Evolutionary conservation across 192 early-diverging fungal species (phyloP), one percentile per base, ranked within the genome.

Genomic region (Chytriomyces sp.): DNA sequence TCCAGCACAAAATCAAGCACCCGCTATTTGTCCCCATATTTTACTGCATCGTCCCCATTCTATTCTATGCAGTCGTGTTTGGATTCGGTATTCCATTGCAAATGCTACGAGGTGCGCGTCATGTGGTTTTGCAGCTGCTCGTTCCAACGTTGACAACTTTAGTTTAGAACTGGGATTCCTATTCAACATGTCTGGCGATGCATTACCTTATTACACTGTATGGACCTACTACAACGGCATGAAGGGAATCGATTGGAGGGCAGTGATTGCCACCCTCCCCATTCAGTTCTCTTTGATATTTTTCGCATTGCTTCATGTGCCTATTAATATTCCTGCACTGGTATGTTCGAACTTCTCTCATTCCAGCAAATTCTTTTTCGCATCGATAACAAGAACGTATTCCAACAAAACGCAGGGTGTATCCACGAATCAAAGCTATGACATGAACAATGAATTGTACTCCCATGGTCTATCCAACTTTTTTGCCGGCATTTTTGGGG

Each of bases 301-400:
- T 74, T 98, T 98, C 84, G 95, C 95, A 63, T 91, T 99, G 63
- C 82, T 99, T 28, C 96, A 99, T 82, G 97, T 99, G 6, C 96
- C 97, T 5, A 97, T 99, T 78, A 99, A 98, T 77, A 68, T 77
- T 3, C 76, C 76, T 61, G 76, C 76, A 8, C 44, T 77, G 65
- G 75, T 76, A 50, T n/a, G 50, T 45, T 57, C 53, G 20, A 59
- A 45, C 20, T 74, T 5, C n/a, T 11, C 11, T 26, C 13, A 10
- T 57, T 35, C 35, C 44, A 18, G 23, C 24, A 8, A n/a, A 18
- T 8, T 18, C 28, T 43, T 46, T 20, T 16, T 28, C 10, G 68
- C 11, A 20, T 59, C 23, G 26, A 8, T 23, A 10, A n/a, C 57
- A 20, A 2, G 16, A 13, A 72, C 23, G 1, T 28, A 66, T 9